Evolutionary conservation across 129 eudicot genomes (phyloP).

Genomic region (Pulicaria dysenterica): DNA sequence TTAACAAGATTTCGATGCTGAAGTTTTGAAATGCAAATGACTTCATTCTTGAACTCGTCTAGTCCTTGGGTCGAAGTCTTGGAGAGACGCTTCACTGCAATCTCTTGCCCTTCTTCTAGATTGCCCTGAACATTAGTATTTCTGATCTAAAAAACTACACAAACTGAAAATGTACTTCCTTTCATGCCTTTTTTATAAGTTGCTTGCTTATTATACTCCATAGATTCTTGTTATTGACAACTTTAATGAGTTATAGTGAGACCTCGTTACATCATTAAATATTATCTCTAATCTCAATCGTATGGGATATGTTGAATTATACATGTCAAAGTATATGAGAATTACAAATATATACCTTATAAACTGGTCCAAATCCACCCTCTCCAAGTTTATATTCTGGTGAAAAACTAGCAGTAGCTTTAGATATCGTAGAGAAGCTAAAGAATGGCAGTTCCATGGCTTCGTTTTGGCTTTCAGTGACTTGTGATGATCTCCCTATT

Average conservation of each 20-base stretch:
- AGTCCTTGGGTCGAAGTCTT: slow-evolving; percentile 41
- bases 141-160: slow-evolving; percentile 3
- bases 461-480: slow-evolving; percentile 13
- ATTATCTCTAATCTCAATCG: too few species aligned
- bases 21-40: slow-evolving; percentile 38
- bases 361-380: slow-evolving; percentile 66
- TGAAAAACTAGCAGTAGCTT: slow-evolving; percentile 53
- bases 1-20: slow-evolving; percentile 54
- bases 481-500: background rate
- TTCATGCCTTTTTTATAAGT: background rate
- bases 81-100: slow-evolving; percentile 48
- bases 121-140: slow-evolving; percentile 37
- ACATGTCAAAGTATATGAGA: background rate
- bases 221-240: background rate
- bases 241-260: background rate
- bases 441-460: slow-evolving; percentile 47
- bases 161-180: background rate
- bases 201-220: background rate
- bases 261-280: background rate
- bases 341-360: slow-evolving; percentile 35
- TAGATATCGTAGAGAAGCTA: slow-evolving; percentile 32
- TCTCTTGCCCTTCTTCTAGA: slow-evolving; percentile 38
- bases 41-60: slow-evolving; percentile 43
- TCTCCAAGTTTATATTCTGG: slow-evolving; percentile 46
- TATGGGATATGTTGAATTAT: background rate